Percentiles rank a stretch among this genome's conserved stretches.
Conservation (phyloP, 495 filamentous ascomycete genomes). For the Penicillium lagena region DNA sequence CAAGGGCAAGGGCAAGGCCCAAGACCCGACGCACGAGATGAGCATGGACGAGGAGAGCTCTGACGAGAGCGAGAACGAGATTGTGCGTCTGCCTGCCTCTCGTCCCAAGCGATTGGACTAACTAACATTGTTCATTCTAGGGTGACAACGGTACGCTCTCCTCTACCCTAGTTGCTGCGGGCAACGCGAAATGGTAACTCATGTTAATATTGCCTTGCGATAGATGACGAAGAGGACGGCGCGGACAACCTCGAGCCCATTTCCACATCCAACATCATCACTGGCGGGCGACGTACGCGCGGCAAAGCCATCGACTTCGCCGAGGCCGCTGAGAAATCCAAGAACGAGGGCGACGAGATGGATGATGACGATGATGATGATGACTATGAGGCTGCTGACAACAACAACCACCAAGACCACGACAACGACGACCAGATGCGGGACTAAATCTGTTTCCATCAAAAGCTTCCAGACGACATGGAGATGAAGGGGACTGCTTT, state of each 20-base stretch:
- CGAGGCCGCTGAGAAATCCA: constrained; percentile 59
- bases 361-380: constrained; percentile 80
- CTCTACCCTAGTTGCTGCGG: neutral
- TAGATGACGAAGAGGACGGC: constrained; percentile 60
- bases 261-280: constrained; percentile 79
- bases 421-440: constrained; percentile 40
- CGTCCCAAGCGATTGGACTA: neutral
- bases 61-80: constrained; percentile 59
- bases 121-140: constrained; percentile 15
- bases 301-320: constrained; percentile 76
- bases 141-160: constrained; percentile 28
- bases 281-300: constrained; percentile 73
- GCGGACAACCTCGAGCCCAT: constrained; percentile 87
- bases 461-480: constrained; percentile 8
- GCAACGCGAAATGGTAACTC: neutral
- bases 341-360: constrained; percentile 44
- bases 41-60: constrained; percentile 65
- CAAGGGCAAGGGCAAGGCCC: constrained; percentile 58
- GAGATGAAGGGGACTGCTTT: constrained; percentile 6
- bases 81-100: constrained; percentile 40
- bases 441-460: constrained; percentile 22
- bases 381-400: constrained; percentile 27
- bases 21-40: constrained; percentile 47
- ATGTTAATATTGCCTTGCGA: constrained; percentile 2
- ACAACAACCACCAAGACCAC: constrained; percentile 6